A percentile compares a stretch with the other conserved stretches of the same genome.
These are phyloP conservation scores for Thalia dealbata DNA, from an alignment of 176 grass and related monocot species.

Conservation along the genomic window DNA sequence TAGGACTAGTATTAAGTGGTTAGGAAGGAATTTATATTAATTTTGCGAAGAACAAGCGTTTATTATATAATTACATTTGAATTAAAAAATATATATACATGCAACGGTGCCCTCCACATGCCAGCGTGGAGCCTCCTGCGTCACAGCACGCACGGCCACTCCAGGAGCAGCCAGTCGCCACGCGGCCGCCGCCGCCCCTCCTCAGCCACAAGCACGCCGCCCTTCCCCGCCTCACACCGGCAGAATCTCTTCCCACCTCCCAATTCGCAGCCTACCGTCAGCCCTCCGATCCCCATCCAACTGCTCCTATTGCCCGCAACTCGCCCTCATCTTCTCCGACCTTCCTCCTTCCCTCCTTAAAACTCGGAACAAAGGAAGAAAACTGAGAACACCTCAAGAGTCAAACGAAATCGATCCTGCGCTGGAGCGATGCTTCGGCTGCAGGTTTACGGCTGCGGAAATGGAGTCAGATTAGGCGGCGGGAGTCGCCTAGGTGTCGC, in stretches of 20 bases:
- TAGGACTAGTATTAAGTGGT: too few relatives aligned
- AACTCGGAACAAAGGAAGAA: background rate
- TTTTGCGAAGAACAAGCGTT: too few relatives aligned
- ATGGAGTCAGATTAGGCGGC: conserved; percentile 15
- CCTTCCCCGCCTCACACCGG: background rate
- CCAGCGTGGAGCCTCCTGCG: conserved; percentile 5
- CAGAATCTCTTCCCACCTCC: background rate
- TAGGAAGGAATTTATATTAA: too few relatives aligned
- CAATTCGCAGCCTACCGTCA: background rate
- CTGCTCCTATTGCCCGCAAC: background rate
- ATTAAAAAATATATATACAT: too few relatives aligned
- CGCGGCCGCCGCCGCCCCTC: conserved; percentile 31
- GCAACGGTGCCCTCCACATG: background rate
- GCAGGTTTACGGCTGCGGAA: conserved; percentile 27
- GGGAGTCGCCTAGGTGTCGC: background rate
- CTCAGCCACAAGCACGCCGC: conserved; percentile 39
- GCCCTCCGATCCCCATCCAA: conserved; percentile 8
- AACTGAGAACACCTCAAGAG: background rate
- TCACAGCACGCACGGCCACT: conserved; percentile 23
- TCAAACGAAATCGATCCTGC: background rate
- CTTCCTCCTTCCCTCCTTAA: background rate
- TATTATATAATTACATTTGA: too few relatives aligned
- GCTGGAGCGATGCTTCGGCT: conserved; percentile 51
- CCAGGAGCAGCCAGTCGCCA: conserved; percentile 29
- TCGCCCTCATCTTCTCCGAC: background rate